Evolutionary conservation across 441 rosid genomes (phyloP).

Genomic region (Isatis lusitanica): DNA sequence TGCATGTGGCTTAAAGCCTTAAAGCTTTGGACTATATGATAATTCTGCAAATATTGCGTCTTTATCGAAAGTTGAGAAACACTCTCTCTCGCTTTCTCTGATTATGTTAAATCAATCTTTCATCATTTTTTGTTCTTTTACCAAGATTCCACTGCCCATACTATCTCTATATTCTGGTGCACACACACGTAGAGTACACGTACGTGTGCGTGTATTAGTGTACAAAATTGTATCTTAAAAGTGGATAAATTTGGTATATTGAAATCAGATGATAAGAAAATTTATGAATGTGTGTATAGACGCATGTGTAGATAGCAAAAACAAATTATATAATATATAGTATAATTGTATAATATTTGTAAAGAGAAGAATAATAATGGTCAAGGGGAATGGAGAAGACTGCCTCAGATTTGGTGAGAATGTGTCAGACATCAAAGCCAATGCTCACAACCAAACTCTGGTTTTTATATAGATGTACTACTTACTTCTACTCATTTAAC

Average conservation of each 20-base stretch:
- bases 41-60: constrained; percentile 10
- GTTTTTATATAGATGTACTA: neutral
- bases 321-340: neutral
- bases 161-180: neutral
- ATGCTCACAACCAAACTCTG: constrained; percentile 1
- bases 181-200: neutral
- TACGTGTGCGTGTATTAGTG: neutral
- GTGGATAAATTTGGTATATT: neutral
- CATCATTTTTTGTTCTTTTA: neutral
- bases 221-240: neutral
- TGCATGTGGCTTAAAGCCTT: constrained; percentile 28
- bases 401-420: constrained; percentile 34
- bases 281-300: neutral
- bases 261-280: neutral
- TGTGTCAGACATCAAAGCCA: constrained; percentile 35
- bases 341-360: neutral
- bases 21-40: constrained; percentile 10
- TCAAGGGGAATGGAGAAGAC: constrained; percentile 28
- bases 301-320: neutral
- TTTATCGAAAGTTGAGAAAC: constrained; percentile 30
- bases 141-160: constrained; percentile 22
- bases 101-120: constrained; percentile 1
- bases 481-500: neutral
- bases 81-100: neutral
- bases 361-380: constrained; percentile 20